Base-by-base conservation (phyloP, 2,329 filamentous ascomycete genomes). In the Fusarium foetens region DNA sequence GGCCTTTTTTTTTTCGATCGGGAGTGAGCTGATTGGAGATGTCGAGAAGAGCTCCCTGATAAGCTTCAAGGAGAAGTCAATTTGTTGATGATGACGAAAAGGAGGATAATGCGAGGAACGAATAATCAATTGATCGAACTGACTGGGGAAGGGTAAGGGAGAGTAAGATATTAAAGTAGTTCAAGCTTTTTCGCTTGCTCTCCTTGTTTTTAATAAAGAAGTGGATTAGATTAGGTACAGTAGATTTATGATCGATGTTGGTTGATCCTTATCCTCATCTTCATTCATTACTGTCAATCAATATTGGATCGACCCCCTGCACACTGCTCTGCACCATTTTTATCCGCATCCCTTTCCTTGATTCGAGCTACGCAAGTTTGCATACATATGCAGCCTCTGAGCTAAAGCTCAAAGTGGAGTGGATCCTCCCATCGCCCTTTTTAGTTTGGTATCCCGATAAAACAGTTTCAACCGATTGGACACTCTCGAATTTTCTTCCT, bases 391-490 rank as follows among this genome's bases (percentile, higher is more conserved):
- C 66, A 60, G 49, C 49, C 42, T 41, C 36, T 29, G 29, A 29
- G 29, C 46, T 52, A 52, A 19, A 68, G 58, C 64, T 68, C 64
- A 38, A 68, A n/a, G n/a, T n/a, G n/a, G n/a, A n/a, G 58, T 68
- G 66, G 64, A 53, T 39, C 45, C 6, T 21, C 9, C n/a, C 19
- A 25, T n/a, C 2, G 10, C 53, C 45, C 35, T 63, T 35, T 36
- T 36, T 25, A 52, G 49, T n/a, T 52, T 52, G 13, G 33, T 52
- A 38, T 61, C 38, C 66, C 58, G 58, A 68, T 58, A 55, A 70
- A 54, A 46, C 42, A 41, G 48, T 35, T 29, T 46, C 27, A 61
- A 42, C 57, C 70, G 58, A 72, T 73, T 72, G 70, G 70, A 29
- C 31, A 21, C 43, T 39, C 19, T 12, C n/a, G 25, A 27, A 35